phyloP scores from a whole-genome alignment of 257 asterid species.

The Cruciata laevipes region DNA sequence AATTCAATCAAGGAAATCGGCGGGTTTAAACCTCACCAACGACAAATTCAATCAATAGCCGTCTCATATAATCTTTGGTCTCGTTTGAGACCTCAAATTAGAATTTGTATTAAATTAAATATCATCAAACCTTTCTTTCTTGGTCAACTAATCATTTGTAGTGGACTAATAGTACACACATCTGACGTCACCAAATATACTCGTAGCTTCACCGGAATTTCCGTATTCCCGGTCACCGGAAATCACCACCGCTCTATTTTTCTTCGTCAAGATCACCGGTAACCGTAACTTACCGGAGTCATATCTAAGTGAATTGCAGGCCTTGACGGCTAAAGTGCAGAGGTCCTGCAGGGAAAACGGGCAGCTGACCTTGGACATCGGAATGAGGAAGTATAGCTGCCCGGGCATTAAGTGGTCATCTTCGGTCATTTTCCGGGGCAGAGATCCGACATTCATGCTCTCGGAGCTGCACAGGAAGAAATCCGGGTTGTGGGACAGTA shows the following conservation, averaged over 20 bases:
- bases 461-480: constrained; percentile 52
- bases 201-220: neutral
- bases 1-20: too few relatives aligned
- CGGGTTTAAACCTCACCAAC: too few relatives aligned
- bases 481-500: constrained; percentile 30
- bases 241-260: neutral
- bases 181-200: neutral
- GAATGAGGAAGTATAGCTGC: constrained; percentile 28
- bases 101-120: too few relatives aligned
- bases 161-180: too few relatives aligned
- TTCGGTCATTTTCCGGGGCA: constrained; percentile 28
- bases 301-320: constrained; percentile 22
- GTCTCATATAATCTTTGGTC: too few relatives aligned
- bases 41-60: too few relatives aligned
- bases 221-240: neutral
- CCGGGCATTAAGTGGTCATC: constrained; percentile 26
- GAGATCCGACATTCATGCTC: constrained; percentile 29
- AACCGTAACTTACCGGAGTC: neutral
- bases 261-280: neutral
- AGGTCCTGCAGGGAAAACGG: constrained; percentile 24
- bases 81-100: too few relatives aligned
- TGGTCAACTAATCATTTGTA: neutral
- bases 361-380: constrained; percentile 26
- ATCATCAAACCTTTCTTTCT: too few relatives aligned
- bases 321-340: constrained; percentile 37